Percentiles rank a stretch among this genome's conserved stretches.
Evolutionary conservation across 176 grass and related monocot species (phyloP).

Genomic region (Juncus inflexus): DNA sequence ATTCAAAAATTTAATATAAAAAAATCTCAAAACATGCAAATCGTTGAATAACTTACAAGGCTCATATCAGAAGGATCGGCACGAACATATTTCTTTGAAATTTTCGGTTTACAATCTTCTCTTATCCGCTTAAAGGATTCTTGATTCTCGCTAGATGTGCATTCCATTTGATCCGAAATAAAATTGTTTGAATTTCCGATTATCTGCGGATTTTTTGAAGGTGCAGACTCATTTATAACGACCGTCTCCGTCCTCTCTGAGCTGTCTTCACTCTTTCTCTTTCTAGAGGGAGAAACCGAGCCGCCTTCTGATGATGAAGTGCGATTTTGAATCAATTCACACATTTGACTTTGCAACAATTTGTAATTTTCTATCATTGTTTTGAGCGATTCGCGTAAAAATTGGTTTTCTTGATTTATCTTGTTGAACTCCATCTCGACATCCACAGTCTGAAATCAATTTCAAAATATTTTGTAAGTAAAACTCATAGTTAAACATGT

Average conservation of each 20-base stretch:
- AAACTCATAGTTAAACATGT: not conserved
- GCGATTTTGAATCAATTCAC: conserved; percentile 31
- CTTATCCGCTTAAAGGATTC: conserved; percentile 27
- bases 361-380: conserved; percentile 48
- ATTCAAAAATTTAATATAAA: not conserved
- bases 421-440: conserved; percentile 56
- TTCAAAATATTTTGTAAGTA: not conserved
- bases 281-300: conserved; percentile 55
- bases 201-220: not conserved
- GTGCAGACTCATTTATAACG: not conserved
- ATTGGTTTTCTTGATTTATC: conserved; percentile 60
- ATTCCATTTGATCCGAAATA: conserved; percentile 3
- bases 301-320: conserved; percentile 61
- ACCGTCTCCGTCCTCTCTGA: conserved; percentile 24
- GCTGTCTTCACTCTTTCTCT: conserved; percentile 56
- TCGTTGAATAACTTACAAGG: not conserved
- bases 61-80: conserved; percentile 21
- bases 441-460: conserved; percentile 20
- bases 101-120: conserved; percentile 27
- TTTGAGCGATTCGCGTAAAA: conserved; percentile 40
- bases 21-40: not conserved
- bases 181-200: not conserved
- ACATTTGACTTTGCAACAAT: conserved; percentile 43
- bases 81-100: conserved; percentile 18
- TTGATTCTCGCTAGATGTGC: conserved; percentile 13